phyloP scores from a whole-genome alignment of 2,329 filamentous ascomycete species.

The Diaporthe helianthi region DNA sequence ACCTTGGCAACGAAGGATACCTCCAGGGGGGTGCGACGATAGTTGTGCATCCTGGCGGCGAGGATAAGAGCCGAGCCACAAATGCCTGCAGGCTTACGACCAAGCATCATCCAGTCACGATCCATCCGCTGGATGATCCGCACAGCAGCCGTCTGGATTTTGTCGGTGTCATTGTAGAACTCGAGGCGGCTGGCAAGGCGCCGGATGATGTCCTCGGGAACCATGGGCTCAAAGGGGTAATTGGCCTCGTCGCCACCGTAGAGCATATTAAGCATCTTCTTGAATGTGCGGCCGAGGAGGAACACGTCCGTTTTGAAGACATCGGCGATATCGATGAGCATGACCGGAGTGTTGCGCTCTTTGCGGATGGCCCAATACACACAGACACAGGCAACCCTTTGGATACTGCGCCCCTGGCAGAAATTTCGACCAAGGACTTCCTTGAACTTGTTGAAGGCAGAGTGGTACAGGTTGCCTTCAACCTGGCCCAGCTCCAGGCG shows the following conservation, averaged over 20 bases:
- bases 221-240: constrained; percentile 66
- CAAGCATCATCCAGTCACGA: constrained; percentile 95
- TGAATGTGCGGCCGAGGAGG: constrained; percentile 88
- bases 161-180: constrained; percentile 81
- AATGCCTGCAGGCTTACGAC: constrained; percentile 89
- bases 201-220: constrained; percentile 89
- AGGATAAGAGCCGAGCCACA: constrained; percentile 94
- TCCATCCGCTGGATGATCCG: constrained; percentile 92
- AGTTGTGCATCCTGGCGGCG: constrained; percentile 98
- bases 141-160: constrained; percentile 87
- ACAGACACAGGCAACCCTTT: constrained; percentile 87
- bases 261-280: constrained; percentile 75
- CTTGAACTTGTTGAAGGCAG: constrained; percentile 65
- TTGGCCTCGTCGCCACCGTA: constrained; percentile 57
- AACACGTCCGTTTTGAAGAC: constrained; percentile 86
- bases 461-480: constrained; percentile 77
- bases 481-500: constrained; percentile 69
- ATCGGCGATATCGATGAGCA: constrained; percentile 96
- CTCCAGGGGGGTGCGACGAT: constrained; percentile 87
- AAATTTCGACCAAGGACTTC: constrained; percentile 60
- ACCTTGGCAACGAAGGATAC: constrained; percentile 99
- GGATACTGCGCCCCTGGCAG: constrained; percentile 83
- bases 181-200: constrained; percentile 92
- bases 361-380: constrained; percentile 88
- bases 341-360: constrained; percentile 79